A percentile compares a stretch with the other conserved stretches of the same genome.
Conservation (phyloP, 805 yeast genomes). For the Candida jianshihensis region DNA sequence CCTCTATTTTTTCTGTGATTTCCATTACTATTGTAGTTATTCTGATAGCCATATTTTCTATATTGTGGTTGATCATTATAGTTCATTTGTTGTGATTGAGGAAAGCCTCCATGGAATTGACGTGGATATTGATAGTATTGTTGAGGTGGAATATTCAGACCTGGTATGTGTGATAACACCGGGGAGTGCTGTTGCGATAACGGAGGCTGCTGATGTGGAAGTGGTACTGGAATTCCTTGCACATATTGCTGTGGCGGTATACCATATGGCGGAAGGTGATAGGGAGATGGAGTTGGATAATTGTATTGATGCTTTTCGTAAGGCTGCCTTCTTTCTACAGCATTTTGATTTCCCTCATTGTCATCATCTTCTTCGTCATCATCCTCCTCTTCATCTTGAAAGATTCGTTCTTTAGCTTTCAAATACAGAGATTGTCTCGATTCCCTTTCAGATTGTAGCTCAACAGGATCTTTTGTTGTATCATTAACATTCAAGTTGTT, state of each 20-base stretch:
- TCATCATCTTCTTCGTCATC: conserved; percentile 22
- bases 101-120: conserved; percentile 1
- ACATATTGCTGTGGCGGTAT: background rate
- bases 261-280: background rate
- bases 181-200: background rate
- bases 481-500: background rate
- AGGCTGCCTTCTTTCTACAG: conserved; percentile 1
- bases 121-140: background rate
- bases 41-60: background rate
- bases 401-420: conserved; percentile 32
- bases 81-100: too few relatives aligned
- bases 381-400: conserved; percentile 25
- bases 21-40: background rate
- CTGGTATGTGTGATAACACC: background rate
- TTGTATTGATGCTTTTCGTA: conserved; percentile 1
- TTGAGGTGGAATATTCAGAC: background rate
- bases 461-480: conserved; percentile 1
- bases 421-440: conserved; percentile 38
- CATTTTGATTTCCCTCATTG: conserved; percentile 14
- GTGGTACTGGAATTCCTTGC: background rate
- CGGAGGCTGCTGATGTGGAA: background rate
- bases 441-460: conserved; percentile 29
- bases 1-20: background rate
- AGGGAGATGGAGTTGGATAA: background rate
- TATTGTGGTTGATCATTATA: background rate